These are phyloP conservation scores for Lactifluus volemus DNA, from an alignment of 768 basidiomycete genomes.

Conservation along the genomic window DNA sequence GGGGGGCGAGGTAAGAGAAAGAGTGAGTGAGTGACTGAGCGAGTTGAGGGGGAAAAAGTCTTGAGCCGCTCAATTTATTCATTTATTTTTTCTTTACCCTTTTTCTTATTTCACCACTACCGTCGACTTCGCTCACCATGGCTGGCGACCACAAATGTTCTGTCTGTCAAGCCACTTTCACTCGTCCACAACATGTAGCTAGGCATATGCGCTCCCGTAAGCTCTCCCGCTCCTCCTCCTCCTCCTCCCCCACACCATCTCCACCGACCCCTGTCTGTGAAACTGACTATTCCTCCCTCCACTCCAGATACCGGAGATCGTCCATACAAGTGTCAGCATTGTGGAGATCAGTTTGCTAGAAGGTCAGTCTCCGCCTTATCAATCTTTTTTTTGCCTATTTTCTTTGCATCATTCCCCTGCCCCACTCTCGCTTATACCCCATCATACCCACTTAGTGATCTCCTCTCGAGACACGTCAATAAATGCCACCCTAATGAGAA, in stretches of 20 bases:
- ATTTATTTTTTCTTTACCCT: neutral
- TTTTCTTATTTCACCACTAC: neutral
- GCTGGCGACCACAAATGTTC: constrained; percentile 82
- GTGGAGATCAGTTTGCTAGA: constrained; percentile 84
- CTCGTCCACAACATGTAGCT: constrained; percentile 83
- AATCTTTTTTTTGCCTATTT: neutral
- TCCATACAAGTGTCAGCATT: constrained; percentile 81
- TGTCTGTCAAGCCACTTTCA: constrained; percentile 81
- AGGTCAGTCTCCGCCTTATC: constrained; percentile 39
- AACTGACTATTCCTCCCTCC: neutral
- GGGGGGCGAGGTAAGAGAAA: too few species aligned
- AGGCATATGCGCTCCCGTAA: constrained; percentile 86
- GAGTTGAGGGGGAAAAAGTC: too few species aligned
- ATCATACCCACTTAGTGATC: constrained; percentile 42
- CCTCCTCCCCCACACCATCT: neutral
- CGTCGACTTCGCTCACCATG: constrained; percentile 32
- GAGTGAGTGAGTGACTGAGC: too few species aligned
- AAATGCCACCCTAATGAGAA: constrained; percentile 83
- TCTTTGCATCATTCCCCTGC: neutral
- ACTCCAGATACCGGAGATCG: constrained; percentile 75
- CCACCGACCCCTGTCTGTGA: neutral
- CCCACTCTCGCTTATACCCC: neutral
- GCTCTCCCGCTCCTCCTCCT: constrained; percentile 24
- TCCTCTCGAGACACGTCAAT: constrained; percentile 79
- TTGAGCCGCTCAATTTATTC: neutral